phyloP scores from a whole-genome alignment of 2,329 filamentous ascomycete genomes.

The Fusarium sp. region DNA sequence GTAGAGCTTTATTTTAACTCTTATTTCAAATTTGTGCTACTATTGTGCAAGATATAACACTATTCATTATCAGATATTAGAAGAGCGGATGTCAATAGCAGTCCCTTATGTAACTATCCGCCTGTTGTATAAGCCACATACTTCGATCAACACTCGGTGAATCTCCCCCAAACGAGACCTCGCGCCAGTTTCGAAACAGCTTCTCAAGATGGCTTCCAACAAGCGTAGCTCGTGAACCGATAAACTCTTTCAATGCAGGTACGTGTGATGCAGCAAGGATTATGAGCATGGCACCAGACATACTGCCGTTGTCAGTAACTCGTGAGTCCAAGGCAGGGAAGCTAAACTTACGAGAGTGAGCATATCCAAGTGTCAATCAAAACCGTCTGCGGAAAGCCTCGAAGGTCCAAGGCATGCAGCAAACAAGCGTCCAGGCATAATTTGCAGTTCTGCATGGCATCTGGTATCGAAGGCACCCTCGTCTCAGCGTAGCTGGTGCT shows the following conservation, averaged over 20 bases:
- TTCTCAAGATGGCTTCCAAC: slow-evolving; percentile 58
- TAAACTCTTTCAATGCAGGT: slow-evolving; percentile 53
- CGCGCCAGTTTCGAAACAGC: slow-evolving; percentile 58
- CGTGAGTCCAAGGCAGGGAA: rapidly evolving
- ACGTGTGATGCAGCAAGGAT: slow-evolving; percentile 60
- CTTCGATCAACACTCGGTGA: slow-evolving; percentile 63
- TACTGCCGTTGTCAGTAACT: slow-evolving; percentile 47
- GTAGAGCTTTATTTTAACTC: neutral
- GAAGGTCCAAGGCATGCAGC: slow-evolving; percentile 62
- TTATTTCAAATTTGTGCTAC: too few species aligned
- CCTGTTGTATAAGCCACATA: slow-evolving; percentile 59
- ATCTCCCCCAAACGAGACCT: slow-evolving; percentile 52
- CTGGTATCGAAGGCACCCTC: slow-evolving; percentile 45
- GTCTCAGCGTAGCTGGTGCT: slow-evolving; percentile 52
- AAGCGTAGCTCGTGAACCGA: slow-evolving; percentile 54
- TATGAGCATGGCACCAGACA: slow-evolving; percentile 64
- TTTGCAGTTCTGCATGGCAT: slow-evolving; percentile 57
- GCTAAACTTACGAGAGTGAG: slow-evolving; percentile 60
- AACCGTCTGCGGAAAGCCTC: slow-evolving; percentile 63
- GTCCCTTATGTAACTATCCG: slow-evolving; percentile 57
- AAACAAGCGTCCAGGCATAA: slow-evolving; percentile 62
- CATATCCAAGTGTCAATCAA: slow-evolving; percentile 68
- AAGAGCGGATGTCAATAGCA: slow-evolving; percentile 2
- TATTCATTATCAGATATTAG: too few species aligned
- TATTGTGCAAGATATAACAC: too few species aligned